These are phyloP conservation scores for Microdochium paspali DNA, from an alignment of 2,329 filamentous ascomycete species.

Conservation along the genomic window DNA sequence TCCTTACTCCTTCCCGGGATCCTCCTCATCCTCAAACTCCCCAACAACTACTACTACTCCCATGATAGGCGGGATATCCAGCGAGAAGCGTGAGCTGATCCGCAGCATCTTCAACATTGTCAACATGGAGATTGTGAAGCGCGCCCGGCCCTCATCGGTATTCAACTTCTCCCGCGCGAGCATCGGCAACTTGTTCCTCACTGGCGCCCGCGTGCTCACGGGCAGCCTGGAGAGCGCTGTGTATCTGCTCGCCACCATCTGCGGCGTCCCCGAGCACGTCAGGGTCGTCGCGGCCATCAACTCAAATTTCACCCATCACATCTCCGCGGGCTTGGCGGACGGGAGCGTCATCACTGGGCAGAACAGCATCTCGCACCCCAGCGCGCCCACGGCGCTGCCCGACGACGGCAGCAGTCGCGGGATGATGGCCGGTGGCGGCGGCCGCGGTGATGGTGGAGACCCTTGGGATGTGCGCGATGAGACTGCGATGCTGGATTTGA, in stretches of 20 bases:
- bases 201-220: constrained; percentile 80
- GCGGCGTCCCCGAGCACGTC: constrained; percentile 67
- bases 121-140: constrained; percentile 70
- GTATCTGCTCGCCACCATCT: constrained; percentile 80
- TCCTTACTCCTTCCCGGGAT: no score
- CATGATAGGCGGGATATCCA: constrained; percentile 40
- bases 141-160: constrained; percentile 59
- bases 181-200: constrained; percentile 72
- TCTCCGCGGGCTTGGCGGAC: constrained; percentile 71
- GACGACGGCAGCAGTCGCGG: constrained; percentile 14
- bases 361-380: constrained; percentile 85
- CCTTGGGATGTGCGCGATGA: constrained; percentile 27
- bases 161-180: constrained; percentile 73
- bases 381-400: constrained; percentile 47
- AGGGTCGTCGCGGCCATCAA: constrained; percentile 84
- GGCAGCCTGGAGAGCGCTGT: constrained; percentile 90
- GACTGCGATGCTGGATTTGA: constrained; percentile 47
- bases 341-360: constrained; percentile 79
- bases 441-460: constrained; percentile 13
- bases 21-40: neutral
- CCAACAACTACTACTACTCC: neutral
- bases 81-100: constrained; percentile 67
- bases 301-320: constrained; percentile 92
- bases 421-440: neutral
- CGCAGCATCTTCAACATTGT: constrained; percentile 68